Evolutionary conservation across 176 grass and related monocot species (phyloP).

Genomic region (Avena eriantha): DNA sequence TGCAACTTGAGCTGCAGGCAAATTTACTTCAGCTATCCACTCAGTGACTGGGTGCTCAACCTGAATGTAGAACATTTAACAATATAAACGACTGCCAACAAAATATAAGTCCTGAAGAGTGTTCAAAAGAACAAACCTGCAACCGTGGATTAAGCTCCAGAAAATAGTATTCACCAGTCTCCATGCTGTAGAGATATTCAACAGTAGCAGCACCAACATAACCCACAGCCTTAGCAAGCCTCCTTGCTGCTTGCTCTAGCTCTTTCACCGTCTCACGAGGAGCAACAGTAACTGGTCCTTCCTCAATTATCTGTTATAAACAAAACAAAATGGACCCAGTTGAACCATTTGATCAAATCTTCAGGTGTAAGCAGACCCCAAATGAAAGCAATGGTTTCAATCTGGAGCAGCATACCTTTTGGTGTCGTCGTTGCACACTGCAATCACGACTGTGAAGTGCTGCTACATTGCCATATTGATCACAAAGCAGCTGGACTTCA

Average conservation of each 20-base stretch:
- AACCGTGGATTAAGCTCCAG: conserved; percentile 95
- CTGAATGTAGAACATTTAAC: conserved; percentile 42
- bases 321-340: neutral
- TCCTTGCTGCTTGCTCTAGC: conserved; percentile 94
- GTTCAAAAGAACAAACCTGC: conserved; percentile 55
- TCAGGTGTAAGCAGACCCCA: neutral
- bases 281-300: conserved; percentile 94
- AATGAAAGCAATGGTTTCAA: conserved; percentile 28
- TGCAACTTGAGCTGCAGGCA: conserved; percentile 97
- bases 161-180: conserved; percentile 99
- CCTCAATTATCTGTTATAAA: conserved; percentile 87
- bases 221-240: conserved; percentile 92
- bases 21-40: conserved; percentile 97
- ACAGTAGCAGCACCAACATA: conserved; percentile 99
- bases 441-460: conserved; percentile 98
- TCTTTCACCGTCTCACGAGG: conserved; percentile 79
- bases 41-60: conserved; percentile 99
- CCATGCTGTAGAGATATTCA: conserved; percentile 99
- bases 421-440: conserved; percentile 97
- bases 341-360: neutral
- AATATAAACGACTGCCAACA: conserved; percentile 10
- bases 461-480: conserved; percentile 95
- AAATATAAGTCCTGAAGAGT: conserved; percentile 35
- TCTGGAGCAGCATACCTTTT: conserved; percentile 63
- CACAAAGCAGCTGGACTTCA: conserved; percentile 96